Base-by-base conservation (phyloP, 306 rosid genomes). In the Lathyrus aphaca region DNA sequence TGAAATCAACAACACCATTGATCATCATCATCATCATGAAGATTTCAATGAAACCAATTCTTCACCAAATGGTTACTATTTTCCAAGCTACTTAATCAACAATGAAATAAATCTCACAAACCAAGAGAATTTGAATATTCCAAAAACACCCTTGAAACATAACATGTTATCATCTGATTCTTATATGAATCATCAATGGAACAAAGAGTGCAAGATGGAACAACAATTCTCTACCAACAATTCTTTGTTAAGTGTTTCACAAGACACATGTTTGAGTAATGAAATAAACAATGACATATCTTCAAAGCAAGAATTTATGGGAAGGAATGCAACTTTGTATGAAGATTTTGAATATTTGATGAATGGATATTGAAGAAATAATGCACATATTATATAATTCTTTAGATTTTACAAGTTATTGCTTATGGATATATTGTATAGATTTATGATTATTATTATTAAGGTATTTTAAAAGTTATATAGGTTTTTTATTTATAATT, bases 221-320 rank as follows among this genome's bases (percentile, higher is more conserved):
- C 89, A 80, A 72, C 89, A 48, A 14, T 82, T 85, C 71, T 82
- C 92, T 29, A 44, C 78, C 9, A 77, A 84, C 66, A 88, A 82
- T 38, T 85, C 89, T 10, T 37, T 69, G 89, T 78, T 84, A 3
- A 87, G 87, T 40, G 69, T 74, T 50, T 87, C 89, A 7, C 92
- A 82, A 39, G 89, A 87, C 57, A 83, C 88, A 1, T 86, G 91
- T 35, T 55, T 84, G 11, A 86, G 86, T 81, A 82, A 79, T 29
- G 89, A 86, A 80, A 64, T 74, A 58, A 86, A 79, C 78, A 73
- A 82, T 44, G 95, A 89, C 63, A 86, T 76, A 40, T 83, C 87
- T 8, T 86, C 91, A 10, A 76, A 68, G 79, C 86, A 76, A 29
- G 50, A 37, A 10, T 11, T 5, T 11, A 64, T 68, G 51, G 76